A percentile compares a stretch with the other conserved stretches of the same genome.
Evolutionary conservation across 2,329 filamentous ascomycete species (phyloP).

Genomic region (Exserohilum turcica): DNA sequence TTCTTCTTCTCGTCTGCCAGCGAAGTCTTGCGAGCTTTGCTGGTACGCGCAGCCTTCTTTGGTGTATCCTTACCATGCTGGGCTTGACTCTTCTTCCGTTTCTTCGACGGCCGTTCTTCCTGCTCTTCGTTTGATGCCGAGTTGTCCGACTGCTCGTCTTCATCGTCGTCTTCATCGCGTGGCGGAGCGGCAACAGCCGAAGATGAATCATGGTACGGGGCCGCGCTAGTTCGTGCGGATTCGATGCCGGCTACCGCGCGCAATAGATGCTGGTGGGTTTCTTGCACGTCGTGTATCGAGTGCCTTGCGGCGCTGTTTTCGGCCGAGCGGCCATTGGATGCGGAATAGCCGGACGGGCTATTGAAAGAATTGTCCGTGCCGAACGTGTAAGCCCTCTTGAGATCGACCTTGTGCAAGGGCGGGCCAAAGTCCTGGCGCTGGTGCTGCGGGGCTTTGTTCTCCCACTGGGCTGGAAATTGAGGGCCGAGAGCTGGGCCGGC

Average conservation of each 20-base stretch:
- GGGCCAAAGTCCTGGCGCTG: conserved; percentile 27
- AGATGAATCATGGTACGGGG: conserved; percentile 7
- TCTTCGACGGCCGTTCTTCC: conserved; percentile 26
- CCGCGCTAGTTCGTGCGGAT: conserved; percentile 14
- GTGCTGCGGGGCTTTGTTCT: conserved; percentile 24
- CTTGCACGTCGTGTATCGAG: conserved; percentile 31
- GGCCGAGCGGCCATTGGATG: conserved; percentile 27
- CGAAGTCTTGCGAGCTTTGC: conserved; percentile 32
- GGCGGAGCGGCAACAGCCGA: conserved; percentile 7
- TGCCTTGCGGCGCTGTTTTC: conserved; percentile 32
- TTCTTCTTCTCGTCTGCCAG: conserved; percentile 34
- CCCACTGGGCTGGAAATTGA: conserved; percentile 36
- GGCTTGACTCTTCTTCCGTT: conserved; percentile 31
- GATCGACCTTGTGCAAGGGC: conserved; percentile 16
- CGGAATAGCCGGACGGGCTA: conserved; percentile 35
- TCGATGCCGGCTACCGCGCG: conserved; percentile 12
- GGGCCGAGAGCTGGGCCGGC: conserved; percentile 36
- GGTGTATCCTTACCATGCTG: conserved; percentile 17
- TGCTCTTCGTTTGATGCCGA: conserved; percentile 31
- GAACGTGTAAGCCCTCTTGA: conserved; percentile 44
- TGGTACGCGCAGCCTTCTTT: conserved; percentile 26
- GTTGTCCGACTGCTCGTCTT: conserved; percentile 26
- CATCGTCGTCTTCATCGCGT: conserved; percentile 23
- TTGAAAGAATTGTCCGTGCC: conserved; percentile 46
- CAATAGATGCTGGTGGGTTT: conserved; percentile 23